Evolutionary conservation across 2,329 filamentous ascomycete genomes (phyloP), one percentile per base, ranked within the genome.

Genomic region (Didymella glomerata): DNA sequence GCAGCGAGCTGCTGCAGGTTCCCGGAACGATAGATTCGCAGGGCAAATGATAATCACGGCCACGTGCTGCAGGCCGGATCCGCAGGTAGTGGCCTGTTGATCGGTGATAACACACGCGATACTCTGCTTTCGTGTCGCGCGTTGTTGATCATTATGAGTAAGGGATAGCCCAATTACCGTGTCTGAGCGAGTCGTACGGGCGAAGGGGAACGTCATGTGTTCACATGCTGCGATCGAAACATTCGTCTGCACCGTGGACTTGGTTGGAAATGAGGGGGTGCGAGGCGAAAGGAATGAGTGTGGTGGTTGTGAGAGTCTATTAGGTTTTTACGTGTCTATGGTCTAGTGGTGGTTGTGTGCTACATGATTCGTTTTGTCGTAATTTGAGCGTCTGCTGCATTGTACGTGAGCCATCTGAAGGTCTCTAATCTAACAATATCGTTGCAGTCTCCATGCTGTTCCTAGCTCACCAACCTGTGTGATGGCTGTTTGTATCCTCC

Each of bases 311-410:
- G 27, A 41, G 28, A 40, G n/a, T 59, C 32, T 59, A 59, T 50
- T 59, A 50, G 51, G 24, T 36, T 34, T 44, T 49, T 46, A 50
- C 22, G 25, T 59, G 13, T 54, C 32, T 54, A 54, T 14, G 25
- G 38, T 58, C 8, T 48, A 46, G 9, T 49, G 40, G 25, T 32
- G n/a, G 20, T 18, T 47, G 20, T 16, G 4, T 47, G 42, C 22
- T 20, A 48, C 40, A 24, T 59, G 30, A 18, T 41, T 54, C 56
- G 41, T 59, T 7, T 47, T 42, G 4, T 59, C 46, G 50, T 59
- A 25, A 41, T 44, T 52, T 50, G 50, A 59, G 56, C 22, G 46
- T 49, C 50, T 59, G 56, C 56, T 54, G 56, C 56, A 59, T 59
- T 59, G 56, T 54, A 54, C 34, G 34, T 42, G 50, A 54, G 41